phyloP scores from a whole-genome alignment of 371 early-diverging fungal species.

The Apophysomyces sp. region DNA sequence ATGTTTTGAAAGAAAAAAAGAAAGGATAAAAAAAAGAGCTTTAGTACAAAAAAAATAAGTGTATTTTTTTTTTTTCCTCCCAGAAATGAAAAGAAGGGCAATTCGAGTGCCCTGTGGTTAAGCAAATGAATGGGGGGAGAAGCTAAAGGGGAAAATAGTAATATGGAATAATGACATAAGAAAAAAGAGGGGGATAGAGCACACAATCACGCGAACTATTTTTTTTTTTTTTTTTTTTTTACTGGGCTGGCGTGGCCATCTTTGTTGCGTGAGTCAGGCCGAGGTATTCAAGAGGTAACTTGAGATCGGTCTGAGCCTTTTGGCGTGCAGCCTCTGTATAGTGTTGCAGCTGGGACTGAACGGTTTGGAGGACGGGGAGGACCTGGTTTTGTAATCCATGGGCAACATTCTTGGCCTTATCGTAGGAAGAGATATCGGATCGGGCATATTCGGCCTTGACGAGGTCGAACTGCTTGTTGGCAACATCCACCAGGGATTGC shows the following conservation, averaged over 20 bases:
- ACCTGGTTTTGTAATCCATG: conserved; percentile 51
- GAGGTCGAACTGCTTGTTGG: conserved; percentile 41
- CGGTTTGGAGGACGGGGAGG: conserved; percentile 49
- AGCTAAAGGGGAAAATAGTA: too few relatives aligned
- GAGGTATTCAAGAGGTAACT: conserved; percentile 22
- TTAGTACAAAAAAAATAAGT: too few relatives aligned
- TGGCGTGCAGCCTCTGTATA: conserved; percentile 26
- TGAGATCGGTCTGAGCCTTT: conserved; percentile 25
- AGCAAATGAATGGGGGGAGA: too few relatives aligned
- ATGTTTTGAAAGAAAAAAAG: too few relatives aligned
- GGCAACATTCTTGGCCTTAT: conserved; percentile 53
- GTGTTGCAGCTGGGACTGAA: conserved; percentile 34
- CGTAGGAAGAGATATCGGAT: conserved; percentile 42
- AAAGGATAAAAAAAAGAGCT: too few relatives aligned
- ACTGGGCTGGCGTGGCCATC: not conserved
- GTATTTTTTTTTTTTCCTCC: too few relatives aligned
- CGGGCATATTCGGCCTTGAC: conserved; percentile 46
- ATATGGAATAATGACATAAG: not conserved
- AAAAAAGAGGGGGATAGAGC: not conserved
- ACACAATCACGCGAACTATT: not conserved
- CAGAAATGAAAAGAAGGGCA: too few relatives aligned
- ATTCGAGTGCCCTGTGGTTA: too few relatives aligned
- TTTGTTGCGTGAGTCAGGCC: conserved; percentile 9
- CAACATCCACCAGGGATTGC: conserved; percentile 33
- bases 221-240: not conserved